Conservation (phyloP, 176 grass and related monocot genomes). For the Carex pumila region DNA sequence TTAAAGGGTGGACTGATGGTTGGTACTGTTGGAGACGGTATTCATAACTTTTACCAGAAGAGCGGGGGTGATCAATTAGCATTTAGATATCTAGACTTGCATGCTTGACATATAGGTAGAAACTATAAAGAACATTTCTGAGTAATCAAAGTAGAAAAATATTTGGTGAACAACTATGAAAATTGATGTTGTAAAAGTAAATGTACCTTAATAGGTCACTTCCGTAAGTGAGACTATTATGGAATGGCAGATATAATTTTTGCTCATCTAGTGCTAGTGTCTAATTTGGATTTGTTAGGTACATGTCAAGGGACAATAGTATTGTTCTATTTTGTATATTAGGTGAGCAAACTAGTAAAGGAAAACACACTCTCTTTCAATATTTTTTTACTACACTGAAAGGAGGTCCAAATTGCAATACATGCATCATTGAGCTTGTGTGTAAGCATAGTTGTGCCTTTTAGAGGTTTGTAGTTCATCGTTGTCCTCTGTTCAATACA, state of each 20-base stretch:
- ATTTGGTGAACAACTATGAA: constrained; percentile 4
- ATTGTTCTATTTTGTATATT: constrained; percentile 1
- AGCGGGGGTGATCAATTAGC: not conserved
- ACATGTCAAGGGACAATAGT: not conserved
- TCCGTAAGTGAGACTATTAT: not conserved
- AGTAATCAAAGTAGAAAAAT: not conserved
- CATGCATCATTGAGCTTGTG: not conserved
- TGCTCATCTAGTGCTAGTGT: not conserved
- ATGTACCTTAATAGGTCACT: not conserved
- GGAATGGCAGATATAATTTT: not conserved
- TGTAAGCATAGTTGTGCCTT: not conserved
- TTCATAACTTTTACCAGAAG: not conserved
- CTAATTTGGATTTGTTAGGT: not conserved
- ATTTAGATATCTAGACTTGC: not conserved
- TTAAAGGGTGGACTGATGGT: not conserved
- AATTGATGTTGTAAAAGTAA: not conserved
- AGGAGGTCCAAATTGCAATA: not conserved
- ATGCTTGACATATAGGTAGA: not conserved
- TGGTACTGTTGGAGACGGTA: not conserved
- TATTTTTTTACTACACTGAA: not conserved
- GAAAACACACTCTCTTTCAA: not conserved
- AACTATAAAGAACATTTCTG: not conserved
- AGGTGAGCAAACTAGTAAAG: not conserved
- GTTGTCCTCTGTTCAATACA: not conserved
- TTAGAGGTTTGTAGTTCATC: not conserved